phyloP scores from a whole-genome alignment of 192 early-diverging fungal species.

The Entomortierella lignicola region DNA sequence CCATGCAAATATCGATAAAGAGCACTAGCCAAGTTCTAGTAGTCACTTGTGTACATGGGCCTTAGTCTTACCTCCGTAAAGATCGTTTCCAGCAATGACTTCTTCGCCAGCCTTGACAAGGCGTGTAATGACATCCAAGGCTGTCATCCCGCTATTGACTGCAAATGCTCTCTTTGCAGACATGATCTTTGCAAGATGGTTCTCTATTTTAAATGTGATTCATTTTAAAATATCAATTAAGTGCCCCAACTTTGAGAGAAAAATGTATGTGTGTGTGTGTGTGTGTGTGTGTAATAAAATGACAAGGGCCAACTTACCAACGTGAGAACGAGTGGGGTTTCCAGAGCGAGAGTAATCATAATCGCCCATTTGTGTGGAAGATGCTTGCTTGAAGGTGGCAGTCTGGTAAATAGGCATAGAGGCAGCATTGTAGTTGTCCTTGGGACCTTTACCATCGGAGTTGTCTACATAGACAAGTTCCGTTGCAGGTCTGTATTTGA shows the following conservation, averaged over 20 bases:
- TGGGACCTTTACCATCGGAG: slow-evolving; percentile 64
- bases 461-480: slow-evolving; percentile 82
- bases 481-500: slow-evolving; percentile 77
- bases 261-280: too few relatives aligned
- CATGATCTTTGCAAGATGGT: slow-evolving; percentile 96
- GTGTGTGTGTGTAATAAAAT: background rate
- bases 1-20: background rate
- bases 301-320: slow-evolving; percentile 61
- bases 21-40: background rate
- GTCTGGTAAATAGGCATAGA: slow-evolving; percentile 98
- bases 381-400: slow-evolving; percentile 95
- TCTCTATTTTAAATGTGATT: slow-evolving; percentile 63
- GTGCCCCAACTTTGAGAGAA: too few relatives aligned
- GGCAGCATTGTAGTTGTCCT: slow-evolving; percentile 90
- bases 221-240: too few relatives aligned
- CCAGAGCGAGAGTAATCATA: slow-evolving; percentile 98
- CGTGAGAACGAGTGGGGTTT: slow-evolving; percentile 95
- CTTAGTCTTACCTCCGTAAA: slow-evolving; percentile 84
- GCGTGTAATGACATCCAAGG: slow-evolving; percentile 91
- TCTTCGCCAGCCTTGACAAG: slow-evolving; percentile 90
- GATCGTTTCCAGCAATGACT: slow-evolving; percentile 94
- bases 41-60: background rate
- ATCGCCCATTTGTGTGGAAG: slow-evolving; percentile 84
- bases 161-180: slow-evolving; percentile 85
- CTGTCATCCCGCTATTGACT: slow-evolving; percentile 93